Evolutionary conservation across 345 rosid genomes (phyloP), one percentile per base, ranked within the genome.

Genomic region (Euphorbia pulcherrima): DNA sequence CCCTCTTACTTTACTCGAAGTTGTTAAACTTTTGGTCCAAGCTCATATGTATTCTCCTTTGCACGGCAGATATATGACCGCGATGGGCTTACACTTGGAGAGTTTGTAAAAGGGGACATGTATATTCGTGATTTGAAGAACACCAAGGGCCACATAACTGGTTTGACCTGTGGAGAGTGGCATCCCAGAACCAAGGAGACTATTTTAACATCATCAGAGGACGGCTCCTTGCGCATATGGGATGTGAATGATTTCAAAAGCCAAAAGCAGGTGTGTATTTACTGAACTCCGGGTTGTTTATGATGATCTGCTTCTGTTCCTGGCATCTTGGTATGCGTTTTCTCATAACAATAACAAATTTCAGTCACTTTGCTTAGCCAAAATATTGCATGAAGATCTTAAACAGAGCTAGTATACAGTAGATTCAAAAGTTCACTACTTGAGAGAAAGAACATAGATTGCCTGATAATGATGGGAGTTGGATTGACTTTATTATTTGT

Each of bases 41-140:
- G 53, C 48, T 77, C 61, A 51, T 56, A 16, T 33, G 35, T 48
- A 16, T 59, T 50, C 52, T 64, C 18, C 16, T 68, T 65, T 74
- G 37, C 48, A 33, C 72, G 39, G 64, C 80, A 93, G 99, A 91
- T 91, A 75, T 94, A 81, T 77, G 99, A 94, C 72, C 92, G 99
- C 10, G 99, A 91, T 78, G 99, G 99, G 27, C 93, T 94, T 72
- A 87, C 90, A 8, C 78, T 94, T 48, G 99, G 97, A 17, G 99
- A 94, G 83, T 94, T 89, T 73, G 75, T 91, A n/a, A 94, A 94
- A 63, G 99, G 99, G 51, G 99, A 94, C 77, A 94, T 94, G 99
- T 91, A 94, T 33, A 91, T 94, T 64, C 96, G 96, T 62, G 97
- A 94, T 83, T 81, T 94, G 56, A 94, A 94, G 84, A 91, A 91